A percentile compares a stretch with the other conserved stretches of the same genome.
phyloP scores from a whole-genome alignment of 257 asterid genomes.

The Solanum gracilifrons region DNA sequence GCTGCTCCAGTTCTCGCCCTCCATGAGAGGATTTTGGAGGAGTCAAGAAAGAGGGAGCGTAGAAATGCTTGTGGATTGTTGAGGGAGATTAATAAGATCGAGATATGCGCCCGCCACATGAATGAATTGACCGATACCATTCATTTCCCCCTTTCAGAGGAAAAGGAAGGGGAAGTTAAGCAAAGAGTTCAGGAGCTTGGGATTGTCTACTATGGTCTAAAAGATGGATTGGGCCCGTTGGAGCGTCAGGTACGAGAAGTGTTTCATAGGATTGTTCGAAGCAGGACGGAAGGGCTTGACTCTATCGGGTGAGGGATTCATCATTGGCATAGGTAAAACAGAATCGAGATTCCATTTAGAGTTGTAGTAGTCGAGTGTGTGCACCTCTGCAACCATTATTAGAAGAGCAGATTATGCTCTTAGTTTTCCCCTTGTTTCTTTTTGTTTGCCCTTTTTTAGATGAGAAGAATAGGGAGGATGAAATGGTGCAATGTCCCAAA shows the following conservation, averaged over 20 bases:
- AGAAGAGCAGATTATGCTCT: background rate
- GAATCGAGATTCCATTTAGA: background rate
- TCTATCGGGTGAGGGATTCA: constrained; percentile 1
- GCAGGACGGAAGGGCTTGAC: constrained; percentile 13
- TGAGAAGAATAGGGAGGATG: background rate
- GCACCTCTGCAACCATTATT: background rate
- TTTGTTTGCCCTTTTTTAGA: background rate
- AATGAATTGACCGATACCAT: constrained; percentile 17
- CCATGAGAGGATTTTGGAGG: constrained; percentile 15
- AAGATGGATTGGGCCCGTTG: constrained; percentile 10
- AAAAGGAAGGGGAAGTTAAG: constrained; percentile 12
- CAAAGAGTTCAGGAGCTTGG: constrained; percentile 13
- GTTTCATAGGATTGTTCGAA: constrained; percentile 15
- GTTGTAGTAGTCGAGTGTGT: background rate
- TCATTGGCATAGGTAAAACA: background rate
- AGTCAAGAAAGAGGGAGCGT: constrained; percentile 11
- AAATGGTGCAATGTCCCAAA: background rate
- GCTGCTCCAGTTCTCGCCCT: constrained; percentile 9
- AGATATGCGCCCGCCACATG: constrained; percentile 7
- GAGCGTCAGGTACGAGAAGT: constrained; percentile 20
- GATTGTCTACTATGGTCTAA: background rate
- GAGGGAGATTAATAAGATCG: constrained; percentile 16
- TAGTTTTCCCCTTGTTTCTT: background rate
- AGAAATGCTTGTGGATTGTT: constrained; percentile 16
- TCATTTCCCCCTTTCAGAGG: constrained; percentile 17